Conservation (phyloP, 1,284 basidiomycete species). For the Naganishia cerealis region DNA sequence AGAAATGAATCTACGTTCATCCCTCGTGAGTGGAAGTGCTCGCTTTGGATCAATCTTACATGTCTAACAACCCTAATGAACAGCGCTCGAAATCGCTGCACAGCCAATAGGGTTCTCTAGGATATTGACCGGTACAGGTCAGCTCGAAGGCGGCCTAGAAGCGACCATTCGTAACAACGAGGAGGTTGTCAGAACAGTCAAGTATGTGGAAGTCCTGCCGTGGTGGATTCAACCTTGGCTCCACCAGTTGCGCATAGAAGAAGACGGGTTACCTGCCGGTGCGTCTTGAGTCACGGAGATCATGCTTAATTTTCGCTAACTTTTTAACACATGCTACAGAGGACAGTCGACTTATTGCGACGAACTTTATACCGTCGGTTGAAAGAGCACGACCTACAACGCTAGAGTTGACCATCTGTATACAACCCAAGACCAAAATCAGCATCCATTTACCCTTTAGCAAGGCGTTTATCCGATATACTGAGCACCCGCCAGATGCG, state of each 20-base stretch:
- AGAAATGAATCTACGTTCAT: slow-evolving; percentile 8
- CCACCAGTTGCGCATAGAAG: slow-evolving; percentile 67
- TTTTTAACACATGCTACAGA: neutral
- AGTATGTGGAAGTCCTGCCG: slow-evolving; percentile 89
- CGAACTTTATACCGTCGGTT: slow-evolving; percentile 59
- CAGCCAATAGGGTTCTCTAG: slow-evolving; percentile 67
- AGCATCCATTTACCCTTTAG: slow-evolving; percentile 71
- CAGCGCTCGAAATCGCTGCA: slow-evolving; percentile 27
- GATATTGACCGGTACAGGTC: slow-evolving; percentile 71
- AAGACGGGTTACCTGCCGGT: slow-evolving; percentile 41
- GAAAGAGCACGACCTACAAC: slow-evolving; percentile 67
- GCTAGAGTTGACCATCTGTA: slow-evolving; percentile 67
- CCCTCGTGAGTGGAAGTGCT: slow-evolving; percentile 45
- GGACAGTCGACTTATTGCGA: neutral
- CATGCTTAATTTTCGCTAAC: slow-evolving; percentile 37
- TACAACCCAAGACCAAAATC: slow-evolving; percentile 69
- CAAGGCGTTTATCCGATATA: slow-evolving; percentile 87
- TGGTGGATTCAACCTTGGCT: slow-evolving; percentile 88
- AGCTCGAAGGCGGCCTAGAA: slow-evolving; percentile 71
- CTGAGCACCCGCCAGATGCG: slow-evolving; percentile 92
- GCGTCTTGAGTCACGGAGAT: slow-evolving; percentile 18
- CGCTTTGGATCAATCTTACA: neutral
- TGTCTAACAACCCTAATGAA: neutral
- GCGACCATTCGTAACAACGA: slow-evolving; percentile 70
- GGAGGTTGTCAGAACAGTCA: slow-evolving; percentile 58